Evolutionary conservation across 257 asterid species (phyloP).

Genomic region (Salvia hispanica): DNA sequence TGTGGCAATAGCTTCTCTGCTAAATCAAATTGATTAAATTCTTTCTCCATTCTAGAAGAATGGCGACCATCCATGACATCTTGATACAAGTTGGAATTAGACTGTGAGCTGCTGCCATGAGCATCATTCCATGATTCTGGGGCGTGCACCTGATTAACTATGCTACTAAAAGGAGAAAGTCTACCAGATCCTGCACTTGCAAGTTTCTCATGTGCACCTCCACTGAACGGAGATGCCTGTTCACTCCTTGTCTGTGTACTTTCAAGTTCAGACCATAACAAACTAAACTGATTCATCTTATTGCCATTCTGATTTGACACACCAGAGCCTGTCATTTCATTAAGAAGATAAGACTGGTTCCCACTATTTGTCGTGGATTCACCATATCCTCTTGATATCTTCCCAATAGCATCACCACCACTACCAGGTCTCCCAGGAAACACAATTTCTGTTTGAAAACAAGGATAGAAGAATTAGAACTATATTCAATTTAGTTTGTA

Average conservation of each 20-base stretch:
- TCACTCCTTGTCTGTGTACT: slow-evolving; percentile 62
- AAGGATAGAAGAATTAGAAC: slow-evolving; percentile 28
- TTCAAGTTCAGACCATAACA: slow-evolving; percentile 94
- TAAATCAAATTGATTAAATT: slow-evolving; percentile 52
- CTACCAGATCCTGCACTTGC: slow-evolving; percentile 54
- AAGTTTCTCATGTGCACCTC: slow-evolving; percentile 46
- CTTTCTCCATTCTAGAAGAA: slow-evolving; percentile 56
- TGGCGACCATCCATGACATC: slow-evolving; percentile 54
- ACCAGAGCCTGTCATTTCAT: slow-evolving; percentile 46
- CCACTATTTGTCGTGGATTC: slow-evolving; percentile 48
- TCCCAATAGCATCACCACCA: slow-evolving; percentile 58
- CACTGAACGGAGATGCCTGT: slow-evolving; percentile 42
- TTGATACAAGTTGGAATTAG: slow-evolving; percentile 59
- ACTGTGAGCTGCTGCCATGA: slow-evolving; percentile 48
- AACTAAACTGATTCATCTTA: slow-evolving; percentile 71
- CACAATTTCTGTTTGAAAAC: slow-evolving; percentile 56
- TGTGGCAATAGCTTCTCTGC: slow-evolving; percentile 69
- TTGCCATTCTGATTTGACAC: slow-evolving; percentile 47
- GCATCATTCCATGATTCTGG: slow-evolving; percentile 67
- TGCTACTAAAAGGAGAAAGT: slow-evolving; percentile 46
- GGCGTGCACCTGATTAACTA: slow-evolving; percentile 45
- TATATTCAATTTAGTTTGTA: slow-evolving; percentile 11
- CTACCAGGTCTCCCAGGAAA: slow-evolving; percentile 89
- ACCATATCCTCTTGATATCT: slow-evolving; percentile 42
- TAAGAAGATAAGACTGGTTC: slow-evolving; percentile 40